A percentile compares a stretch with the other conserved stretches of the same genome.
These are phyloP conservation scores for Penicillium lividum DNA, from an alignment of 495 filamentous ascomycete genomes.

Conservation along the genomic window DNA sequence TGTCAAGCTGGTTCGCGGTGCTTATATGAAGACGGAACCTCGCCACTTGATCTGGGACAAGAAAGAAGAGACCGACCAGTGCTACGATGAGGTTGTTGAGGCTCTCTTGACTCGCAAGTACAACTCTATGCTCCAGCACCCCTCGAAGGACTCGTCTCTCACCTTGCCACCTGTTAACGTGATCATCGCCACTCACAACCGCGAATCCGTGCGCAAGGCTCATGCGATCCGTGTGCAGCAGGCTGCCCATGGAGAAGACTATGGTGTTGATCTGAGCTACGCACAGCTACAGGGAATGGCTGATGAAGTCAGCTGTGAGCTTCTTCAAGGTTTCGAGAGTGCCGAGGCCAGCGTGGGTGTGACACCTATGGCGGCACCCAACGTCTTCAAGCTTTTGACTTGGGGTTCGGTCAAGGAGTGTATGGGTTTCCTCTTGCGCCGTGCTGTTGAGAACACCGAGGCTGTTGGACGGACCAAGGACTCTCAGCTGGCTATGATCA, in stretches of 20 bases:
- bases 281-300: slow-evolving; percentile 97
- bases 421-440: slow-evolving; percentile 84
- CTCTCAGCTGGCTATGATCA: slow-evolving; percentile 71
- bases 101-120: slow-evolving; percentile 58
- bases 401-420: slow-evolving; percentile 94
- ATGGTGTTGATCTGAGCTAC: slow-evolving; percentile 67
- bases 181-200: slow-evolving; percentile 91
- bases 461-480: slow-evolving; percentile 76
- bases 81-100: slow-evolving; percentile 63
- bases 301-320: slow-evolving; percentile 85
- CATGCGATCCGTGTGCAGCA: slow-evolving; percentile 59
- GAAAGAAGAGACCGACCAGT: slow-evolving; percentile 77
- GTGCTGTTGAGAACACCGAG: slow-evolving; percentile 90
- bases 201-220: slow-evolving; percentile 72
- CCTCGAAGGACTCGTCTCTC: slow-evolving; percentile 27
- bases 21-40: slow-evolving; percentile 82
- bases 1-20: slow-evolving; percentile 89
- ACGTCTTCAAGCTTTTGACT: slow-evolving; percentile 84
- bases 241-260: slow-evolving; percentile 38
- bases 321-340: slow-evolving; percentile 59
- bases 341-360: slow-evolving; percentile 25
- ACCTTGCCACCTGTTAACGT: slow-evolving; percentile 66
- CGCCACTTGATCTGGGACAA: slow-evolving; percentile 74
- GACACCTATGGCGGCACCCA: slow-evolving; percentile 46
- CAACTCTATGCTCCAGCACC: slow-evolving; percentile 49